A percentile compares a stretch with the other conserved stretches of the same genome.
phyloP scores from a whole-genome alignment of 305 asterid genomes.

The Rubia occidens region DNA sequence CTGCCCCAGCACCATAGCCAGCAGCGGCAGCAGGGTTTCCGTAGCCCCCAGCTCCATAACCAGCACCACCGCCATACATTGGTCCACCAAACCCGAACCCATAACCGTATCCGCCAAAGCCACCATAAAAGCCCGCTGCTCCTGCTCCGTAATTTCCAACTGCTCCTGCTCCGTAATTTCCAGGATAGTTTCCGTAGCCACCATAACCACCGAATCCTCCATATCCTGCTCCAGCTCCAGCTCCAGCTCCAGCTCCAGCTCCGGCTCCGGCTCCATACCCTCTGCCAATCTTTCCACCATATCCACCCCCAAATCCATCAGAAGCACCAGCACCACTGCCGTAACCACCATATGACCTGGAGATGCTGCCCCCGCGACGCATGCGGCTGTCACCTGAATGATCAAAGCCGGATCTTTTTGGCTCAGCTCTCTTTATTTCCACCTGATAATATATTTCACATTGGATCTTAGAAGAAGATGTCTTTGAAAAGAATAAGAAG shows the following conservation, averaged over 20 bases:
- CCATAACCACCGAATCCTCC: slow-evolving; percentile 48
- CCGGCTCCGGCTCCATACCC: slow-evolving; percentile 33
- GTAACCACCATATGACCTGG: slow-evolving; percentile 45
- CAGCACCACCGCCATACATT: slow-evolving; percentile 71
- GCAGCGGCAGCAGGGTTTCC: slow-evolving; percentile 44
- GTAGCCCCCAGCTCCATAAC: slow-evolving; percentile 56
- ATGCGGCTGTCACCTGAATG: slow-evolving; percentile 39
- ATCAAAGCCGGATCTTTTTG: slow-evolving; percentile 62
- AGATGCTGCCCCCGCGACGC: slow-evolving; percentile 50
- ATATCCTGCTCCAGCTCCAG: slow-evolving; percentile 24
- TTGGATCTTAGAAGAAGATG: slow-evolving; percentile 7
- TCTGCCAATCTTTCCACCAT: slow-evolving; percentile 64
- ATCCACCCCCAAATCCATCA: slow-evolving; percentile 57
- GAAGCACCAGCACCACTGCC: slow-evolving; percentile 31
- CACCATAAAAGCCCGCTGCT: slow-evolving; percentile 52
- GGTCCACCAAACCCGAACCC: slow-evolving; percentile 85
- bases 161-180: slow-evolving; percentile 46
- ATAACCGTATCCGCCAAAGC: slow-evolving; percentile 76
- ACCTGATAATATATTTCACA: slow-evolving; percentile 37
- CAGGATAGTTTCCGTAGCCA: slow-evolving; percentile 57
- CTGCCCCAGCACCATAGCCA: slow-evolving; percentile 42
- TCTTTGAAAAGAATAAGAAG: not conserved
- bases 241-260: slow-evolving; percentile 29
- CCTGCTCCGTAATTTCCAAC: slow-evolving; percentile 42
- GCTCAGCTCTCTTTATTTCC: slow-evolving; percentile 90